phyloP scores from a whole-genome alignment of 441 rosid genomes.

The Pelargonium fulgidum region DNA sequence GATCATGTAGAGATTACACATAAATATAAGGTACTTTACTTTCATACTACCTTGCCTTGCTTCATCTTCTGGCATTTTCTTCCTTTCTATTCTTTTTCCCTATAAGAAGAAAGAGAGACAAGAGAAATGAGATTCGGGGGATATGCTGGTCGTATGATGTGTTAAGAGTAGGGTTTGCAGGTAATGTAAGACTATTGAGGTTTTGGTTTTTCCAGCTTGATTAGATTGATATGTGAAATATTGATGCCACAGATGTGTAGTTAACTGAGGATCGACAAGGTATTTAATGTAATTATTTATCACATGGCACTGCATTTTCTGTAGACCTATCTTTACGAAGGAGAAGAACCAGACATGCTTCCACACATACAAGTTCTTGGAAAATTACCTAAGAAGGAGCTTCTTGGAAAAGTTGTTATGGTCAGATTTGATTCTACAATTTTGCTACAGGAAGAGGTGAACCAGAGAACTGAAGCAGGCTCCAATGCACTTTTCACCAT shows the following conservation, averaged over 20 bases:
- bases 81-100: background rate
- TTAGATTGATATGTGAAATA: background rate
- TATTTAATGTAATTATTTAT: constrained; percentile 3
- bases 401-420: constrained; percentile 54
- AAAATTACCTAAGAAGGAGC: constrained; percentile 45
- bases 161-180: no score
- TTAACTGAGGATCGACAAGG: background rate
- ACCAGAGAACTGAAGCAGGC: constrained; percentile 28
- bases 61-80: background rate
- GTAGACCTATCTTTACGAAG: constrained; percentile 32
- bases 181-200: background rate
- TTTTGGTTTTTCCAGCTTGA: background rate
- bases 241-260: background rate
- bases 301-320: constrained; percentile 12
- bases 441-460: constrained; percentile 37
- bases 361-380: constrained; percentile 57
- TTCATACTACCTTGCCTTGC: background rate
- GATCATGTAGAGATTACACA: constrained; percentile 20
- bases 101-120: background rate
- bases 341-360: constrained; percentile 30
- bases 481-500: constrained; percentile 41
- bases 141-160: no score
- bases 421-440: constrained; percentile 58
- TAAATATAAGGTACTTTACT: constrained; percentile 25
- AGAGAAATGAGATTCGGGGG: background rate